phyloP scores from a whole-genome alignment of 805 yeast species.

The Wickerhamiella qilinensis region DNA sequence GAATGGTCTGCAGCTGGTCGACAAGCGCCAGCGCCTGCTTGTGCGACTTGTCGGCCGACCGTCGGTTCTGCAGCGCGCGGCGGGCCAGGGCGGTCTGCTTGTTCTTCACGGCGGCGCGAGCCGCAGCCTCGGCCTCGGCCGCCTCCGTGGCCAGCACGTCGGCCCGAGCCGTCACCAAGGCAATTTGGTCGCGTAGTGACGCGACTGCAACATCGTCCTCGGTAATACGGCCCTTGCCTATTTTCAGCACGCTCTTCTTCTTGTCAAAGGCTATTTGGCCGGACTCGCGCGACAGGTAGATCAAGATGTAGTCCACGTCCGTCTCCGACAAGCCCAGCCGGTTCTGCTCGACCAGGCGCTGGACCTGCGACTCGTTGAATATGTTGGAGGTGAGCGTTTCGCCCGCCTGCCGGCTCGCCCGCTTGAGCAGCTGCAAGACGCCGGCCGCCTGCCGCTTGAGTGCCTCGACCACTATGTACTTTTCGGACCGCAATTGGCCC shows the following conservation, averaged over 20 bases:
- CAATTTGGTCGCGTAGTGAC: slow-evolving; percentile 8
- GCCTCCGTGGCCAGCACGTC: slow-evolving; percentile 4
- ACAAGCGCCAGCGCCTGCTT: slow-evolving; percentile 21
- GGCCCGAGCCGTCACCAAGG: slow-evolving; percentile 1
- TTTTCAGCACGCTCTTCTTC: slow-evolving; percentile 10
- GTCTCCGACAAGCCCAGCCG: slow-evolving; percentile 6
- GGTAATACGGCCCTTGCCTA: slow-evolving; percentile 7
- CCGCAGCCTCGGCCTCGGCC: slow-evolving; percentile 6
- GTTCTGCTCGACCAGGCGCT: neutral
- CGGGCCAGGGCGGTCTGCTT: slow-evolving; percentile 7
- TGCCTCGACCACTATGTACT: slow-evolving; percentile 14
- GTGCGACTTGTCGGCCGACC: slow-evolving; percentile 14
- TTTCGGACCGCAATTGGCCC: slow-evolving; percentile 15
- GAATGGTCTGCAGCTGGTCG: slow-evolving; percentile 25
- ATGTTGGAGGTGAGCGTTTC: slow-evolving; percentile 2
- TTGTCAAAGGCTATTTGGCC: slow-evolving; percentile 8
- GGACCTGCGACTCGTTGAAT: neutral
- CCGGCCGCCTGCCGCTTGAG: slow-evolving; percentile 9
- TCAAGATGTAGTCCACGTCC: slow-evolving; percentile 16
- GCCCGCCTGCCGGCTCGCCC: slow-evolving; percentile 4
- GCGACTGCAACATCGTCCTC: slow-evolving; percentile 15
- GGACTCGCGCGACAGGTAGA: slow-evolving; percentile 14
- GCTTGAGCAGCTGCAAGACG: slow-evolving; percentile 4
- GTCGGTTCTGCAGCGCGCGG: slow-evolving; percentile 10
- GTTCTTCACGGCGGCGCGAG: slow-evolving; percentile 7